Conservation (phyloP, 768 basidiomycete species). For the Psilocybe cyanescens region DNA sequence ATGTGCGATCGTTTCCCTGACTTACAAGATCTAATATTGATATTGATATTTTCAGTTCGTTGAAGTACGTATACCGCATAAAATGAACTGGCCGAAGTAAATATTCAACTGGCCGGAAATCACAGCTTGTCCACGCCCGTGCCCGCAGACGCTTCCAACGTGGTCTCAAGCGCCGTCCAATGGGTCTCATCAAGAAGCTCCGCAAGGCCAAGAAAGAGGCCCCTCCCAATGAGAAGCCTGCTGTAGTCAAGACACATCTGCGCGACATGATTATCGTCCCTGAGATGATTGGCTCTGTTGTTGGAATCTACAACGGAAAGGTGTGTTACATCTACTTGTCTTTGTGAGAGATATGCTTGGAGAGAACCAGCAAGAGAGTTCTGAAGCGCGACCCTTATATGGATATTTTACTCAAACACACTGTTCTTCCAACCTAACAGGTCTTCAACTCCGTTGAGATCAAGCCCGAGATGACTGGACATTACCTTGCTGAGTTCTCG, state of each 20-base stretch:
- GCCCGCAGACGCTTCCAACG: constrained; percentile 99
- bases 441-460: constrained; percentile 97
- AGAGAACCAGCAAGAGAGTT: neutral
- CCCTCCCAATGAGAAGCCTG: constrained; percentile 98
- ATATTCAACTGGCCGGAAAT: neutral
- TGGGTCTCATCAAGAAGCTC: constrained; percentile 99
- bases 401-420: neutral
- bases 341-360: neutral
- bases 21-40: neutral
- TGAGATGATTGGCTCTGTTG: constrained; percentile 98
- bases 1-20: constrained; percentile 56
- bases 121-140: constrained; percentile 96
- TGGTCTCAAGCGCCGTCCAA: constrained; percentile 96
- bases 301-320: constrained; percentile 99
- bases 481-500: constrained; percentile 98
- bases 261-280: constrained; percentile 99
- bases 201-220: constrained; percentile 99
- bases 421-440: constrained; percentile 35
- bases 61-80: constrained; percentile 56
- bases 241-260: constrained; percentile 98
- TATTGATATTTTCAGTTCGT: constrained; percentile 56
- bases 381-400: neutral
- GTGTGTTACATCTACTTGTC: constrained; percentile 39
- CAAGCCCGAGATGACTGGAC: constrained; percentile 99
- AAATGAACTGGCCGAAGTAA: constrained; percentile 5